A percentile compares a stretch with the other conserved stretches of the same genome.
These are phyloP conservation scores for Cryptosporidium viatorum DNA, from an alignment of 169 alveolate genomes.

Conservation along the genomic window DNA sequence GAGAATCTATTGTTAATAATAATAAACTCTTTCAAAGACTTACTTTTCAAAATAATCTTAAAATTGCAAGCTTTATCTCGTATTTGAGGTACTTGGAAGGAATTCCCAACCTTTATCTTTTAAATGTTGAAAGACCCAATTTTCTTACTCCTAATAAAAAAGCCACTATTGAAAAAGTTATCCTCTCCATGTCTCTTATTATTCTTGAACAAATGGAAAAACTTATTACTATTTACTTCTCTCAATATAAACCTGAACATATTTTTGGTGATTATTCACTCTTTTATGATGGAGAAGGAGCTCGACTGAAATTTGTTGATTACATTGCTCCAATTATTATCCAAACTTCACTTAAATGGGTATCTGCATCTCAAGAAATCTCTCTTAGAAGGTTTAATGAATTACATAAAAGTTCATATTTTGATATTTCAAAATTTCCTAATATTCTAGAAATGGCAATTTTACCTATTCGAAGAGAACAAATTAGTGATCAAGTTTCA, in stretches of 20 bases:
- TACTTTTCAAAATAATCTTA: conserved; percentile 6
- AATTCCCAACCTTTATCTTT: conserved; percentile 13
- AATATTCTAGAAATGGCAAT: conserved; percentile 9
- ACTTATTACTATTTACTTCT: background rate
- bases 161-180: background rate
- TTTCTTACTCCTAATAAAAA: conserved; percentile 18
- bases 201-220: conserved; percentile 19
- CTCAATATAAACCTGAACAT: background rate
- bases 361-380: conserved; percentile 35
- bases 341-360: conserved; percentile 36
- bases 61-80: conserved; percentile 20
- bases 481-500: conserved; percentile 35
- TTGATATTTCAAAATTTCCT: conserved; percentile 10
- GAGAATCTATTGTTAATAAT: background rate
- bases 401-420: background rate
- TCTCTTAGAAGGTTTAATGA: background rate
- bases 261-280: background rate
- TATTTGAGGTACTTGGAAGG: conserved; percentile 26
- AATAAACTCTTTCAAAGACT: background rate
- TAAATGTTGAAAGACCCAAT: conserved; percentile 27
- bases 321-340: conserved; percentile 23
- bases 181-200: background rate
- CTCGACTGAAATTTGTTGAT: background rate
- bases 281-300: background rate
- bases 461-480: conserved; percentile 13